These are phyloP conservation scores for Umbilicus rupestris DNA, from an alignment of 164 flowering plant species.

Conservation along the genomic window DNA sequence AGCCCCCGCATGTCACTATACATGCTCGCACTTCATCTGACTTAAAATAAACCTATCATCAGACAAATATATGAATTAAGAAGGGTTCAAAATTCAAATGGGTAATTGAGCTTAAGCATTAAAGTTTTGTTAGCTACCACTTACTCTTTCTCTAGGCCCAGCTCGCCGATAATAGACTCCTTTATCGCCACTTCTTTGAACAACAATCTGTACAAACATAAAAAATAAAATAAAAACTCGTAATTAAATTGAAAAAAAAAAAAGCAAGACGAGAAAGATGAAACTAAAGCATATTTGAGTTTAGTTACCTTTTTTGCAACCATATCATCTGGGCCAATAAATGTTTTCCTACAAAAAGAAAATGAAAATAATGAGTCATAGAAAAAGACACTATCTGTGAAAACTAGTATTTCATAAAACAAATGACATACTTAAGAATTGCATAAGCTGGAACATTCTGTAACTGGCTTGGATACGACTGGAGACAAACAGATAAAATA, in stretches of 20 bases:
- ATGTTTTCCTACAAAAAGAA: constrained; percentile 4
- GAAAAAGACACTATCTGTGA: neutral
- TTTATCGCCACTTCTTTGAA: constrained; percentile 29
- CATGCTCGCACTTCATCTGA: constrained; percentile 58
- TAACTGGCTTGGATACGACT: constrained; percentile 36
- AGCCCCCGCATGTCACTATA: constrained; percentile 70
- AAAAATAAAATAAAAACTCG: neutral
- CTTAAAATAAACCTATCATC: constrained; percentile 46
- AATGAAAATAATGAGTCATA: neutral
- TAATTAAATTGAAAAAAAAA: neutral
- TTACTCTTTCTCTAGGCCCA: constrained; percentile 45
- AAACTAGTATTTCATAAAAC: neutral
- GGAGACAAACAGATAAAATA: constrained; percentile 5
- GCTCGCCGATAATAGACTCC: constrained; percentile 40
- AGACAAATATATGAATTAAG: neutral
- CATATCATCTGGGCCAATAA: constrained; percentile 8
- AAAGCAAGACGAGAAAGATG: neutral
- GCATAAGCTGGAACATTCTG: constrained; percentile 36
- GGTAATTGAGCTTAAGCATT: neutral
- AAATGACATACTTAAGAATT: constrained; percentile 24
- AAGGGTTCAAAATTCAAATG: neutral
- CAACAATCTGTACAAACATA: constrained; percentile 26
- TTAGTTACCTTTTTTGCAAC: constrained; percentile 5
- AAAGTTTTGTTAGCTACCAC: too few relatives aligned
- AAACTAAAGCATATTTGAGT: neutral